Conservation (phyloP, 371 early-diverging fungal species). For the Dentiscutata heterogama region DNA sequence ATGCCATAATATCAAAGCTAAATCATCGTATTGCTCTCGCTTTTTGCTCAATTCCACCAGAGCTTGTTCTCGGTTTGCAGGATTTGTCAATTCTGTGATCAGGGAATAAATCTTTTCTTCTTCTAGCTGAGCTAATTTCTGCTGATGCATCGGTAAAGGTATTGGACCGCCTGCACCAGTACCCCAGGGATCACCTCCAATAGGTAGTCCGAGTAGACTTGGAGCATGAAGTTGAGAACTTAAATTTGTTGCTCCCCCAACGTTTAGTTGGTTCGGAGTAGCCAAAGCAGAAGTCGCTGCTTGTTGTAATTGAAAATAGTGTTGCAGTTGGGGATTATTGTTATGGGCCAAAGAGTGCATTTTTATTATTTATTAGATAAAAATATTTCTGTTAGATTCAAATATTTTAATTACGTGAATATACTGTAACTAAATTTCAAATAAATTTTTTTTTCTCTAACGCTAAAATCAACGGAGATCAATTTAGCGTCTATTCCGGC, state of each 20-base stretch:
- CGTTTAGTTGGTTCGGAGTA: conserved; percentile 27
- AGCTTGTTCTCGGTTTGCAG: conserved; percentile 85
- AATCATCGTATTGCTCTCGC: conserved; percentile 93
- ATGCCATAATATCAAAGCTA: conserved; percentile 97
- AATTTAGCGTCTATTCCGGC: too few relatives aligned
- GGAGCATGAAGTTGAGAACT: conserved; percentile 29
- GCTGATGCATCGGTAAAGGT: conserved; percentile 51
- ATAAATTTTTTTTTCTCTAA: too few relatives aligned
- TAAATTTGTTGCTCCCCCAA: conserved; percentile 13
- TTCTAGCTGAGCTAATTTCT: conserved; percentile 65
- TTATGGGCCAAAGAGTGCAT: conserved; percentile 42
- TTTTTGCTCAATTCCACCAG: conserved; percentile 93
- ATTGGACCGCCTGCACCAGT: conserved; percentile 8
- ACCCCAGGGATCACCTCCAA: conserved; percentile 36
- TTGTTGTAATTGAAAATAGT: conserved; percentile 41
- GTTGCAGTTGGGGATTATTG: conserved; percentile 40
- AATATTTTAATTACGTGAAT: too few relatives aligned
- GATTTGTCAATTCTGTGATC: conserved; percentile 87
- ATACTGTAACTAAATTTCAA: too few relatives aligned
- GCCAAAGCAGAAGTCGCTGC: conserved; percentile 40
- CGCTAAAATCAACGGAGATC: too few relatives aligned
- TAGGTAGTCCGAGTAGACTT: conserved; percentile 27
- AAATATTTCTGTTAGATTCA: too few relatives aligned
- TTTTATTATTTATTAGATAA: neutral
- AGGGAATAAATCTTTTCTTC: conserved; percentile 89